These are phyloP conservation scores for Apostasia shenzhenica DNA, from an alignment of 106 monocot genomes.

Conservation along the genomic window DNA sequence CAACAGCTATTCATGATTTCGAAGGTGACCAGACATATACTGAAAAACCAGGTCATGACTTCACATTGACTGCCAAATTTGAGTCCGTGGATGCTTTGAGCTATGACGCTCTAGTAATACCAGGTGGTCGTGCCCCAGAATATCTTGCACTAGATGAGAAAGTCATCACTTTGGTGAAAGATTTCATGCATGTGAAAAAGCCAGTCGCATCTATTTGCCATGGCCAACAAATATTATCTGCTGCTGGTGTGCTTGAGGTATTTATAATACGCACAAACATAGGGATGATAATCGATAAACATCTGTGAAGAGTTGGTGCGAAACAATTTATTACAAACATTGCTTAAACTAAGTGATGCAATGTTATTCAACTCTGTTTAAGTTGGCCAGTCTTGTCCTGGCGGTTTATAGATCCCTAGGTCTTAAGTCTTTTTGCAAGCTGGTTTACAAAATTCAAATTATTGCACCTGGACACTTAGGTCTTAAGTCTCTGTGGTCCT, in stretches of 20 bases:
- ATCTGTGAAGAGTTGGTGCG: no score
- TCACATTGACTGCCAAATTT: constrained; percentile 49
- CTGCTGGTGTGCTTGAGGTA: constrained; percentile 95
- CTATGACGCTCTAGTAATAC: constrained; percentile 88
- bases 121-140: constrained; percentile 86
- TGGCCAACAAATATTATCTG: constrained; percentile 89
- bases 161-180: constrained; percentile 66
- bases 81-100: constrained; percentile 33
- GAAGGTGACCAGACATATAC: constrained; percentile 95
- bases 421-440: no score
- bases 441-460: no score
- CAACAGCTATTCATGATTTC: constrained; percentile 91
- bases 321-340: no score
- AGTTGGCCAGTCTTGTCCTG: no score
- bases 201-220: constrained; percentile 96
- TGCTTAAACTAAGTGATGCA: no score
- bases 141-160: constrained; percentile 77
- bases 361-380: no score
- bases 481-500: no score
- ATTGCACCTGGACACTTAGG: no score
- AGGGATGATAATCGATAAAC: no score
- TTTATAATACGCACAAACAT: background rate
- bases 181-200: constrained; percentile 65
- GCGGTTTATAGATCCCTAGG: no score
- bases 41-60: constrained; percentile 85